These are phyloP conservation scores for Rhodosporidiobolus odoratus DNA, from an alignment of 768 basidiomycete species.

Conservation along the genomic window DNA sequence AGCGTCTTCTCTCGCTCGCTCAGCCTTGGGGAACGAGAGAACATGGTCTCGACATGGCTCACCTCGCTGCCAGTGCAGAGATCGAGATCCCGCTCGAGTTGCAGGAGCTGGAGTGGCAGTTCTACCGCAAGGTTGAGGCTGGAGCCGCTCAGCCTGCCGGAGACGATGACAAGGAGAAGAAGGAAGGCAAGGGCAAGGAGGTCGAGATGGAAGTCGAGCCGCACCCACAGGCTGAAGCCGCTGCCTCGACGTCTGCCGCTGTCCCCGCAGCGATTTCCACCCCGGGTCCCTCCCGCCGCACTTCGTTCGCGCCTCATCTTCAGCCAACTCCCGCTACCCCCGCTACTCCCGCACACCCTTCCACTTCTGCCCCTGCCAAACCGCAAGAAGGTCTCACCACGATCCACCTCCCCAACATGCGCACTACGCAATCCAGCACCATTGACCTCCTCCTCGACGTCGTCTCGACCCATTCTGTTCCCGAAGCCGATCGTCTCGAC, in stretches of 20 bases:
- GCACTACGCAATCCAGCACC: constrained; percentile 58
- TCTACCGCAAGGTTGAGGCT: constrained; percentile 40
- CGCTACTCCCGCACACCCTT: constrained; percentile 42
- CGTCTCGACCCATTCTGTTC: constrained; percentile 62
- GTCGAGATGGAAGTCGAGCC: constrained; percentile 35
- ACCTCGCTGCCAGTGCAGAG: constrained; percentile 55
- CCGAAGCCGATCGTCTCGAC: constrained; percentile 79
- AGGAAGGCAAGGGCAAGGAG: constrained; percentile 35
- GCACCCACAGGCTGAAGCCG: background rate
- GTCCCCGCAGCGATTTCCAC: constrained; percentile 12
- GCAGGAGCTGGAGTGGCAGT: constrained; percentile 43
- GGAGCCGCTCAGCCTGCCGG: background rate
- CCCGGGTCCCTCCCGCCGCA: constrained; percentile 26
- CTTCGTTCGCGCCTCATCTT: constrained; percentile 23
- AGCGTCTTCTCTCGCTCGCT: constrained; percentile 73
- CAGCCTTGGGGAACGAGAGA: constrained; percentile 77
- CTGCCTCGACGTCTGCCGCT: constrained; percentile 9
- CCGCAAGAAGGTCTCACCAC: constrained; percentile 43
- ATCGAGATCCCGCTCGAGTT: constrained; percentile 40
- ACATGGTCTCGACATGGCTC: constrained; percentile 67
- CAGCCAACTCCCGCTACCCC: constrained; percentile 50
- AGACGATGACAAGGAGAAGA: constrained; percentile 4
- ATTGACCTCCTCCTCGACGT: constrained; percentile 72
- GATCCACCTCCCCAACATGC: constrained; percentile 47
- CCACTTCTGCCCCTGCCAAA: background rate